phyloP scores from a whole-genome alignment of 768 basidiomycete genomes.

The Termitomyces sp. region DNA sequence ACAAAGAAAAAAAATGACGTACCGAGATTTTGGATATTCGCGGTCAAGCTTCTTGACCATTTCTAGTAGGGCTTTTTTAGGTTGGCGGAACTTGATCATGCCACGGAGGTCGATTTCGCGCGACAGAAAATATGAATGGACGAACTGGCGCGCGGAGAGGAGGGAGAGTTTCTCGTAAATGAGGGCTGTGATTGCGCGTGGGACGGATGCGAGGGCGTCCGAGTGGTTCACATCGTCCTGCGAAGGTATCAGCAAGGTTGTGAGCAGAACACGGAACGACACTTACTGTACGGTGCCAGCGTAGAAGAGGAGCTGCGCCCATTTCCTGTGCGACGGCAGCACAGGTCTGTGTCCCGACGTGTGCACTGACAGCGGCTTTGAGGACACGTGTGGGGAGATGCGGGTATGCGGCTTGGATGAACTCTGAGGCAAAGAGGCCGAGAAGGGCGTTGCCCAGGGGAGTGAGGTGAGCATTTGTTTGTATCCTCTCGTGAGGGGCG shows the following conservation, averaged over 20 bases:
- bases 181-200: conserved; percentile 81
- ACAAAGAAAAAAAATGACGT: neutral
- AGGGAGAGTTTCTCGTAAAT: conserved; percentile 88
- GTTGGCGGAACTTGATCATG: conserved; percentile 80
- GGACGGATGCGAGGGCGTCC: conserved; percentile 87
- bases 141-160: conserved; percentile 80
- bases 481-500: conserved; percentile 46
- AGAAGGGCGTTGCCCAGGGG: conserved; percentile 82
- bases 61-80: conserved; percentile 69
- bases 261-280: neutral
- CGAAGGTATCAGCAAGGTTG: neutral
- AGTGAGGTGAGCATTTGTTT: conserved; percentile 72
- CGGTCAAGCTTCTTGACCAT: conserved; percentile 67
- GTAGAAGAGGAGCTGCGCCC: conserved; percentile 70
- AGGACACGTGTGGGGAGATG: conserved; percentile 88
- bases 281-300: conserved; percentile 78
- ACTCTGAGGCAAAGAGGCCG: conserved; percentile 87
- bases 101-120: conserved; percentile 76
- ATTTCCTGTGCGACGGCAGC: conserved; percentile 82
- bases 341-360: conserved; percentile 83
- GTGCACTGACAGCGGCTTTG: conserved; percentile 88
- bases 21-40: conserved; percentile 70
- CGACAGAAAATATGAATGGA: conserved; percentile 82
- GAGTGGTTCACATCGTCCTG: conserved; percentile 62
- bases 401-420: conserved; percentile 75